phyloP scores from a whole-genome alignment of 768 basidiomycete species.

The Termitomyces sp. region DNA sequence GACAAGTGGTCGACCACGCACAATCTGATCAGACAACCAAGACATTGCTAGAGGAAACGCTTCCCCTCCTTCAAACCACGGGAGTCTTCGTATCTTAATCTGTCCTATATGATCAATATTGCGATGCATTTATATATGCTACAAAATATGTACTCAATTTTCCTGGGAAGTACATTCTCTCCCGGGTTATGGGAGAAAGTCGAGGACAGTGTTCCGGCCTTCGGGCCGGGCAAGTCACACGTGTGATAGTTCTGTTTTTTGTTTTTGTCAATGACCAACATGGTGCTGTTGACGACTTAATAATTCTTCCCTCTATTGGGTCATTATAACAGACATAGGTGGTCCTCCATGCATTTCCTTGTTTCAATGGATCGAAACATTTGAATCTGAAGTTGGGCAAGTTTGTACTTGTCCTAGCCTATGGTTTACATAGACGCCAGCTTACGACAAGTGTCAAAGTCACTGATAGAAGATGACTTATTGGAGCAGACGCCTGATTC shows the following conservation, averaged over 20 bases:
- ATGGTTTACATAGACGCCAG: neutral
- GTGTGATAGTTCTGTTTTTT: neutral
- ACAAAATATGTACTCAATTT: no score
- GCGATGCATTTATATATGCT: no score
- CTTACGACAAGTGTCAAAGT: slow-evolving; percentile 2
- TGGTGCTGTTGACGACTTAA: neutral
- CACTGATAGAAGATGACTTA: neutral
- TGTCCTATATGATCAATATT: no score
- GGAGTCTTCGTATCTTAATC: no score
- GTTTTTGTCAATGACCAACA: neutral
- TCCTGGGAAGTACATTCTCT: no score
- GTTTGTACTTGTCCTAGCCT: neutral
- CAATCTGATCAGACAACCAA: no score
- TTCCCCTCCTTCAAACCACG: no score
- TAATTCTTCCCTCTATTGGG: neutral
- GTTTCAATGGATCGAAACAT: neutral
- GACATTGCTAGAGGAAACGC: no score
- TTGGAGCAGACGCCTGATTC: neutral
- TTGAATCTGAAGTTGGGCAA: neutral
- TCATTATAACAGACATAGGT: no score
- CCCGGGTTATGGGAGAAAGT: no score
- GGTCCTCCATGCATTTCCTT: neutral
- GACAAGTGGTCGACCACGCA: no score
- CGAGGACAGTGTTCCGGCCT: no score
- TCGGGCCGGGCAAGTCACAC: neutral